Conservation (phyloP, 2,329 filamentous ascomycete species). For the Thielaviopsis populi region DNA sequence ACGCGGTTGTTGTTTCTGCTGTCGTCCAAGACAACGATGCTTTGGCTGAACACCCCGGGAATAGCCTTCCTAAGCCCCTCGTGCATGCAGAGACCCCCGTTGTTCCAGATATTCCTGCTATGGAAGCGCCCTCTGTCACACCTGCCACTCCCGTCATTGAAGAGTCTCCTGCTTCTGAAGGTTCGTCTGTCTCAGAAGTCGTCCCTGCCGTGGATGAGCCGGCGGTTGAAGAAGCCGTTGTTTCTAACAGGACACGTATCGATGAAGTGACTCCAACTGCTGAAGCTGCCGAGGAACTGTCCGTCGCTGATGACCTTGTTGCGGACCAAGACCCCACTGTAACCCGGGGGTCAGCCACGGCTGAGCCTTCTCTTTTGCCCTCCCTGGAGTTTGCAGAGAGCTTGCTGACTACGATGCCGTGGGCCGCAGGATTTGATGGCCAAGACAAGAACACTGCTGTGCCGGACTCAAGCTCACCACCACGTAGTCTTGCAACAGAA, state of each 20-base stretch:
- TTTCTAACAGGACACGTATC: background rate
- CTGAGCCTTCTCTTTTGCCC: constrained; percentile 1
- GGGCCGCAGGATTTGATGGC: background rate
- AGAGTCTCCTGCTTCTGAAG: background rate
- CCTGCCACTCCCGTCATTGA: background rate
- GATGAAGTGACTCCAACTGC: background rate
- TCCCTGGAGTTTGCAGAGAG: constrained; percentile 5
- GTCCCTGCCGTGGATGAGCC: too few species aligned
- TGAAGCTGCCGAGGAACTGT: background rate
- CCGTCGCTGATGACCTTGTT: too few species aligned
- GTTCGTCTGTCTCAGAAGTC: too few species aligned
- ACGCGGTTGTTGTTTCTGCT: background rate
- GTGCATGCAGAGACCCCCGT: background rate
- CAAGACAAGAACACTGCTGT: background rate
- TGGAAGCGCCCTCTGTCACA: too few species aligned
- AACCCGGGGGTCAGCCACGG: too few species aligned
- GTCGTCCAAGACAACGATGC: background rate
- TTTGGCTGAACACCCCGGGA: background rate
- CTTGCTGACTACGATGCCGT: constrained; percentile 9
- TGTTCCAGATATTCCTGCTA: background rate
- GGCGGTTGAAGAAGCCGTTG: background rate
- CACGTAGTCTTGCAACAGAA: too few species aligned
- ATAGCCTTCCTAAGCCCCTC: background rate
- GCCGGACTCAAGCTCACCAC: background rate
- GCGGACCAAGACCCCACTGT: too few species aligned